Evolutionary conservation across 768 basidiomycete species (phyloP).

Genomic region (Coprinopsis sp.): DNA sequence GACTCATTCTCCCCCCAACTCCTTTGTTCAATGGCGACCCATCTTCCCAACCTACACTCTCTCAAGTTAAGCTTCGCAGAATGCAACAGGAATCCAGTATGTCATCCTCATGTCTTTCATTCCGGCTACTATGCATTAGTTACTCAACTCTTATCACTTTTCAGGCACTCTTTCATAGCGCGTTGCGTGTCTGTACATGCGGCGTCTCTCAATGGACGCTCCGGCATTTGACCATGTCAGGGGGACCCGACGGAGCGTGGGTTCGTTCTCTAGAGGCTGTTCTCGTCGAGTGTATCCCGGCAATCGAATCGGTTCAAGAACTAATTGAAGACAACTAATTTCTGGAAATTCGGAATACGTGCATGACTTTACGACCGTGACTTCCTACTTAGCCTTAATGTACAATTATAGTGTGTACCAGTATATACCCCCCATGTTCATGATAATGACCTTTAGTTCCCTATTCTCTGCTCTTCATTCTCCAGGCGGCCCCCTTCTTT

Average conservation of each 20-base stretch:
- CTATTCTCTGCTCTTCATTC: too few species aligned
- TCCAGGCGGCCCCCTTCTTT: too few species aligned
- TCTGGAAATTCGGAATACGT: too few species aligned
- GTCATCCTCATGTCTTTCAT: background rate
- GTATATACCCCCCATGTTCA: too few species aligned
- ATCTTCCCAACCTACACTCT: constrained; percentile 7
- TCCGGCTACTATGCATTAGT: background rate
- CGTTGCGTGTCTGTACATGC: background rate
- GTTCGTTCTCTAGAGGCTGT: constrained; percentile 1
- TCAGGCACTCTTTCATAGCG: background rate
- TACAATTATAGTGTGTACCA: too few species aligned
- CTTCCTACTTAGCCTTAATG: too few species aligned
- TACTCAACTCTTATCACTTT: background rate
- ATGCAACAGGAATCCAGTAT: constrained; percentile 4
- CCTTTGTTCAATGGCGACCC: constrained; percentile 2
- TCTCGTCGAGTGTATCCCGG: constrained; percentile 8
- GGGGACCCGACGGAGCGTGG: constrained; percentile 7
- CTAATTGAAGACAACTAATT: background rate
- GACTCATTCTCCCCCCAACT: constrained; percentile 3
- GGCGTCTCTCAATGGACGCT: constrained; percentile 1
- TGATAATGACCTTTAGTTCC: too few species aligned
- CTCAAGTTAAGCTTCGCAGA: constrained; percentile 8
- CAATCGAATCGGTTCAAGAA: constrained; percentile 6
- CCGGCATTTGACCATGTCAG: constrained; percentile 5
- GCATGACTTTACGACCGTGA: too few species aligned